phyloP scores from a whole-genome alignment of 2,329 filamentous ascomycete genomes.

The Gnomoniopsis sp. region DNA sequence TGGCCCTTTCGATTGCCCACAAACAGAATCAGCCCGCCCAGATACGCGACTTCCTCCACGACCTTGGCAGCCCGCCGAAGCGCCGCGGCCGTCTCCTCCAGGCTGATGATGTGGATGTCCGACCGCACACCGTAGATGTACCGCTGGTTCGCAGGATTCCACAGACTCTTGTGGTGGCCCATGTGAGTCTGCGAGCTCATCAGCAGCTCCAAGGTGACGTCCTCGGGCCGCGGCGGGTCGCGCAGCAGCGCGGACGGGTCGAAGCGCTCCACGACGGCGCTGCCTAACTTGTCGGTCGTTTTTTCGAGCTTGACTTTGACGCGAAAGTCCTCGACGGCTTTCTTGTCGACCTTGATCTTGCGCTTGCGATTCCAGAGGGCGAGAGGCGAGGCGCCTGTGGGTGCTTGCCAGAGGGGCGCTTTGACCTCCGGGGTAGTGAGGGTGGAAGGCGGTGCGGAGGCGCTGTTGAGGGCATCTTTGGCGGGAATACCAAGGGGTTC shows the following conservation, averaged over 20 bases:
- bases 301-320: conserved; percentile 39
- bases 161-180: conserved; percentile 84
- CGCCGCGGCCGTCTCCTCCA: conserved; percentile 85
- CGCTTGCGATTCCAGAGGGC: background rate
- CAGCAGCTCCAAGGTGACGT: conserved; percentile 86
- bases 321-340: conserved; percentile 32
- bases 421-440: background rate
- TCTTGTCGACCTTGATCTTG: conserved; percentile 3
- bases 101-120: conserved; percentile 87
- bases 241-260: conserved; percentile 62
- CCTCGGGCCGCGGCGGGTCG: conserved; percentile 71
- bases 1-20: conserved; percentile 84
- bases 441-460: conserved; percentile 20
- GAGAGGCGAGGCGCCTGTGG: background rate
- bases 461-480: background rate
- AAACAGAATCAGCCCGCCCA: conserved; percentile 83
- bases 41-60: conserved; percentile 79
- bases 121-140: conserved; percentile 92
- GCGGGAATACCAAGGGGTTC: conserved; percentile 14
- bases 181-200: conserved; percentile 85
- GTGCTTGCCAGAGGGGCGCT: conserved; percentile 12
- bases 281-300: conserved; percentile 46
- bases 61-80: conserved; percentile 91
- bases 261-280: conserved; percentile 54
- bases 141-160: conserved; percentile 90